Evolutionary conservation across 2,329 filamentous ascomycete genomes (phyloP).

Genomic region (Sclerotinia minor): DNA sequence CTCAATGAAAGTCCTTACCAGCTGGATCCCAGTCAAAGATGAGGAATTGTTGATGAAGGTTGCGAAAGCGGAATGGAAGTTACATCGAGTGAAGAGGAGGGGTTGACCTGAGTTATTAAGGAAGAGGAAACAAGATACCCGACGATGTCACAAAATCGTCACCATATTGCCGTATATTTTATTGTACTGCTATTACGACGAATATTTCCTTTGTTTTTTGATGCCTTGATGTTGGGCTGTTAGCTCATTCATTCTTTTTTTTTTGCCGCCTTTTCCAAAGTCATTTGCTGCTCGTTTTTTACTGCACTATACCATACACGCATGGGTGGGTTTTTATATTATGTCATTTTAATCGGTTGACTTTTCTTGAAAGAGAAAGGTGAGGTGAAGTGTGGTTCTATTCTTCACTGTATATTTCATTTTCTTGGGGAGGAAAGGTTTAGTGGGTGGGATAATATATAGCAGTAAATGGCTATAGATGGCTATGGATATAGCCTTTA

Average conservation of each 20-base stretch:
- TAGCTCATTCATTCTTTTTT: background rate
- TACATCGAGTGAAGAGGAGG: conserved; percentile 50
- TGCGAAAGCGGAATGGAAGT: conserved; percentile 82
- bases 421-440: background rate
- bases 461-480: background rate
- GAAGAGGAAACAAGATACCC: background rate
- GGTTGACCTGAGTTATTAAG: conserved; percentile 1
- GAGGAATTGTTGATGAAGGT: conserved; percentile 93
- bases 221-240: conserved; percentile 13
- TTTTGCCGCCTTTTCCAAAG: background rate
- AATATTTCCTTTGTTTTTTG: conserved; percentile 19
- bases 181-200: conserved; percentile 8
- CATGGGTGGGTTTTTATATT: conserved; percentile 6
- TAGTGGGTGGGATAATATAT: background rate
- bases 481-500: background rate
- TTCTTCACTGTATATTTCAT: conserved; percentile 2
- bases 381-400: background rate
- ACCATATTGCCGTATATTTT: conserved; percentile 1
- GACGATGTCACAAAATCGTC: conserved; percentile 4
- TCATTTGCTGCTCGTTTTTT: background rate
- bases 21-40: conserved; percentile 90
- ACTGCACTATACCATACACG: conserved; percentile 25
- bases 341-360: conserved; percentile 9
- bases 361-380: background rate
- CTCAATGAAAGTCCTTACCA: conserved; percentile 94